These are phyloP conservation scores for Fusarium acutatum DNA, from an alignment of 2,329 filamentous ascomycete genomes.

Conservation along the genomic window DNA sequence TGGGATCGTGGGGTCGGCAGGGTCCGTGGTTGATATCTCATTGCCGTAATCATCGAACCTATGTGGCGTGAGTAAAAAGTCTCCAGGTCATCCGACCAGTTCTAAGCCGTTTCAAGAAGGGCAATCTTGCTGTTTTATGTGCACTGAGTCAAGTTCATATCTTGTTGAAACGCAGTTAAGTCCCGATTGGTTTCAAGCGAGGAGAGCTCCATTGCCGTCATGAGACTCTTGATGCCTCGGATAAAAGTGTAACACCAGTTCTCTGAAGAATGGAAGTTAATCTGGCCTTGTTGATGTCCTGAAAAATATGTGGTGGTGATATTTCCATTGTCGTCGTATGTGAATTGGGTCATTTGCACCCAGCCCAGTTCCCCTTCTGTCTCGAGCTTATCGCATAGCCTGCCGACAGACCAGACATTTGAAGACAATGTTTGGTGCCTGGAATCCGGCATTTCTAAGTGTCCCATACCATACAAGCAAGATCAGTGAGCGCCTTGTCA, in stretches of 20 bases:
- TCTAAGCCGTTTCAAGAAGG: not conserved
- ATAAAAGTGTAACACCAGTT: not conserved
- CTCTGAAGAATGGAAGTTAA: not conserved
- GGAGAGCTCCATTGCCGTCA: not conserved
- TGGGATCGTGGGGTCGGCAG: not conserved
- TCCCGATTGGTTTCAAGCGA: not conserved
- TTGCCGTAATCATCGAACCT: not conserved
- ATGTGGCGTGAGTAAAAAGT: no score
- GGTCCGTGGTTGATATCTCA: not conserved
- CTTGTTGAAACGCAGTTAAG: no score
- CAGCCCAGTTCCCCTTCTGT: not conserved
- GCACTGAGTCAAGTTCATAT: no score
- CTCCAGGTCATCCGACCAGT: no score
- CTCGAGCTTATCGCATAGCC: not conserved
- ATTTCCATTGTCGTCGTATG: not conserved
- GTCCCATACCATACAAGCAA: no score
- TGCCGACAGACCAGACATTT: not conserved
- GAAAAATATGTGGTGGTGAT: not conserved
- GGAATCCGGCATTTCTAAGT: not conserved
- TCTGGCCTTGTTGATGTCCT: not conserved
- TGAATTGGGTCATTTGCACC: not conserved
- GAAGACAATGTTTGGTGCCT: not conserved
- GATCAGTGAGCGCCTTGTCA: no score
- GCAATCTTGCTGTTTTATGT: not conserved
- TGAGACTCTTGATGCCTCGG: not conserved